Percentiles rank a stretch among this genome's conserved stretches.
These are phyloP conservation scores for Aspergillus asperescens DNA, from an alignment of 495 filamentous ascomycete species.

Conservation along the genomic window DNA sequence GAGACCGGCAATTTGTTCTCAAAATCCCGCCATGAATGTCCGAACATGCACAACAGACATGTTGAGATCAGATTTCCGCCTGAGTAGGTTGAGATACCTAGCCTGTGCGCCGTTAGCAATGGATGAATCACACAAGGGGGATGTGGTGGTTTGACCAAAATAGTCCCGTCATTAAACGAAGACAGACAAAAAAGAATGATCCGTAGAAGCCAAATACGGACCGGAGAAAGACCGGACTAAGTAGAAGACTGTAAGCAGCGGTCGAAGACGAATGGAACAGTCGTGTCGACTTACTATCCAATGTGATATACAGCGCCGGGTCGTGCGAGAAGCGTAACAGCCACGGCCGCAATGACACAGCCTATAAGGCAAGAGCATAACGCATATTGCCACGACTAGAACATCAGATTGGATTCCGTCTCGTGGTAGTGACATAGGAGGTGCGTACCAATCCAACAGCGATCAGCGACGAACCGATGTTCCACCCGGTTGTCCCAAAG, in stretches of 20 bases:
- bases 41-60: conserved; percentile 1
- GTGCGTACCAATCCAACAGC: neutral
- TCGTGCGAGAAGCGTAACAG: neutral
- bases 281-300: conserved; percentile 3
- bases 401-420: neutral
- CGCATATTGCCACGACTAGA: neutral
- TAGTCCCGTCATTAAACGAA: too few relatives aligned
- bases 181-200: conserved; percentile 5
- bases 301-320: conserved; percentile 7
- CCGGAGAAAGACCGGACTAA: conserved; percentile 1
- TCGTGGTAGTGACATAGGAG: neutral
- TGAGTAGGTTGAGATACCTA: too few relatives aligned
- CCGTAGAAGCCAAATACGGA: neutral
- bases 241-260: too few relatives aligned
- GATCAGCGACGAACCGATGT: neutral
- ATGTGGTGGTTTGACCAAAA: too few relatives aligned
- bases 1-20: neutral
- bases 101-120: too few relatives aligned
- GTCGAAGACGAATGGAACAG: neutral
- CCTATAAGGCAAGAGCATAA: conserved; percentile 6
- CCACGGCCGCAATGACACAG: conserved; percentile 1
- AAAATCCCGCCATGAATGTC: neutral
- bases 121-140: too few relatives aligned
- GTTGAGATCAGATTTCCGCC: neutral
- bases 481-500: conserved; percentile 8